A percentile compares a stretch with the other conserved stretches of the same genome.
Conservation (phyloP, 345 rosid genomes). For the Fremontodendron californicum region DNA sequence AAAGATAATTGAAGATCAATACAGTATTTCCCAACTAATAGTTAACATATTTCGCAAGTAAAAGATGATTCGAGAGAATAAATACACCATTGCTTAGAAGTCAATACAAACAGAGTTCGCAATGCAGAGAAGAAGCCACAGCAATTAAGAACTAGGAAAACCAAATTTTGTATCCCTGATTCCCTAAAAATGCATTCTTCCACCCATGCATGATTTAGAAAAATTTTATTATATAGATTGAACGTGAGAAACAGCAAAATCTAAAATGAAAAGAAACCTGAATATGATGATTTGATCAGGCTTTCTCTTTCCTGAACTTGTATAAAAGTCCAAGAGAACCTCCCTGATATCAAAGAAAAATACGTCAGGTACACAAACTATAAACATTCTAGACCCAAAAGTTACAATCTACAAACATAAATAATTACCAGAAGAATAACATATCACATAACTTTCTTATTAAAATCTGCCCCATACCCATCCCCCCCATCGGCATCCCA, state of each 20-base stretch:
- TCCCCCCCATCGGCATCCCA: too few species aligned
- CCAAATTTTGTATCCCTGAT: neutral
- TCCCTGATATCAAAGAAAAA: constrained; percentile 46
- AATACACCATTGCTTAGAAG: neutral
- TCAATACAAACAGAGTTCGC: neutral
- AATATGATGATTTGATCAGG: constrained; percentile 87
- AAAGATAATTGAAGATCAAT: neutral
- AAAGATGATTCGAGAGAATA: neutral
- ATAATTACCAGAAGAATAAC: neutral
- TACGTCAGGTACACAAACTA: neutral
- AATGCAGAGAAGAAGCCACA: neutral
- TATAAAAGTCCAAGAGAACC: constrained; percentile 69
- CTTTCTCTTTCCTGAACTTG: constrained; percentile 72
- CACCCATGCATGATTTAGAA: neutral
- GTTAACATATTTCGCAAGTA: neutral
- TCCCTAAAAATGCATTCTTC: neutral
- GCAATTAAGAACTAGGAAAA: neutral
- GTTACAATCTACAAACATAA: neutral
- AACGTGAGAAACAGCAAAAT: neutral
- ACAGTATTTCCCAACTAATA: neutral
- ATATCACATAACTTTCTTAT: neutral
- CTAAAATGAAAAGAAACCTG: constrained; percentile 39
- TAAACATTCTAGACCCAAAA: neutral
- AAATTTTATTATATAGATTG: neutral
- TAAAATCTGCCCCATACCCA: neutral